Evolutionary conservation across 2,329 filamentous ascomycete genomes (phyloP).

Genomic region (Aaosphaeria pasadenensis): DNA sequence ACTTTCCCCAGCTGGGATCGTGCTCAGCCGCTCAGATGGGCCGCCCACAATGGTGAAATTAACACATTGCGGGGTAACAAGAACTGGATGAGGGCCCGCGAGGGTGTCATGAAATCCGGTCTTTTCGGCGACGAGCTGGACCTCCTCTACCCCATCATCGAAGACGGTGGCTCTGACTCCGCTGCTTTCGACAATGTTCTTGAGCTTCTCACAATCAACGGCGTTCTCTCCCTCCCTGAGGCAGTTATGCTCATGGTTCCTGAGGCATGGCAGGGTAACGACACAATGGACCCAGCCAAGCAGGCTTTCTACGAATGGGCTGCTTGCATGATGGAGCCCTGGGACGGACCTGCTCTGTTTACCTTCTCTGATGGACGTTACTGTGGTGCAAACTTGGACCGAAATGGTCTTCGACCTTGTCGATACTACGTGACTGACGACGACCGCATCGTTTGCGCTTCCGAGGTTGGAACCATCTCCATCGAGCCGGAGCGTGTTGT

Average conservation of each 20-base stretch:
- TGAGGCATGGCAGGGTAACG: constrained; percentile 95
- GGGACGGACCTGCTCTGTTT: constrained; percentile 95
- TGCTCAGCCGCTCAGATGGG: constrained; percentile 93
- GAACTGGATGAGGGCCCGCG: constrained; percentile 98
- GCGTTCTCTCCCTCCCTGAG: constrained; percentile 89
- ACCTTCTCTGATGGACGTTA: constrained; percentile 95
- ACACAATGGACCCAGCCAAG: constrained; percentile 88
- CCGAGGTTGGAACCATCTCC: constrained; percentile 89
- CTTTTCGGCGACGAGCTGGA: constrained; percentile 92
- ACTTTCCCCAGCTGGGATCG: constrained; percentile 98
- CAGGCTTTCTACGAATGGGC: constrained; percentile 98
- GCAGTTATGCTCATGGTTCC: constrained; percentile 99
- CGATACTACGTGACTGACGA: constrained; percentile 97
- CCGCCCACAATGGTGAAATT: constrained; percentile 97
- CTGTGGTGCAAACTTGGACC: constrained; percentile 94
- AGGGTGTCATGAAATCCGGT: constrained; percentile 90
- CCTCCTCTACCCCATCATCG: constrained; percentile 86
- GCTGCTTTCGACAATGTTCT: constrained; percentile 97
- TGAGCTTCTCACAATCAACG: constrained; percentile 90
- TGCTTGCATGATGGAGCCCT: constrained; percentile 97
- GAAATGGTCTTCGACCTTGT: constrained; percentile 92
- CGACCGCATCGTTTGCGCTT: constrained; percentile 95
- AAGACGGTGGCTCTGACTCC: constrained; percentile 94
- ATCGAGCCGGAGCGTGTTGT: constrained; percentile 88
- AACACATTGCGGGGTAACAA: constrained; percentile 97